Base-by-base conservation (phyloP, 2,329 filamentous ascomycete species). In the Zasmidium angulare region DNA sequence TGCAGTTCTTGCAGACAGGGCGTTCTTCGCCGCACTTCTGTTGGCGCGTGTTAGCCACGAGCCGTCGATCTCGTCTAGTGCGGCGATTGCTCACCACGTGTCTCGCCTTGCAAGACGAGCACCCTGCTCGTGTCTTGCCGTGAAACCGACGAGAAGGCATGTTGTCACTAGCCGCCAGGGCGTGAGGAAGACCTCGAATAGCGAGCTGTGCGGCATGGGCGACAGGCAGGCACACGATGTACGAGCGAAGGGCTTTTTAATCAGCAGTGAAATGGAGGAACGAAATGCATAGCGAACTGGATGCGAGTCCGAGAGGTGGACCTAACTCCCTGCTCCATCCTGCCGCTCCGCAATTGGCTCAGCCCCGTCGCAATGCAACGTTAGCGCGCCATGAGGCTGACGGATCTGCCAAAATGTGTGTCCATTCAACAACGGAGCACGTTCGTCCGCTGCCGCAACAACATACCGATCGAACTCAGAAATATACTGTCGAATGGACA, bases 91-190 rank as follows among this genome's bases (percentile, higher is more conserved):
- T 23, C 62, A 69, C 69, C n/a, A 71, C 68, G 24, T 67, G 65
- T 49, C 69, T 53, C 4, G 58, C 58, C 60, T 72, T 72, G 61
- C 69, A 72, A 22, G 63, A 53, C 6, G 50, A 46, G 50, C 69
- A 69, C 11, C 69, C 69, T 1, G 62, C 61, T 10, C 66, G 63
- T 19, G 65, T 68, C 49, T 72, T 72, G 12, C 62, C 62, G 58
- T 72, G 69, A 40, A 68, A 69, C 20, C 67, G 50, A 31, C 69
- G 65, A 24, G 65, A 68, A 6, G 70, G 67, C 68, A 70, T 71
- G 40, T 21, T 20, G 12, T 43, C n/a, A 17, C 6, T 43, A 14
- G 36, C 36, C 36, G 36, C 12, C 36, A 17, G 26, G 36, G 12
- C n/a, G 6, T 43, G 36, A 14, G 36, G n/a, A 26, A 17, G 19